Percentiles rank a stretch among this genome's conserved stretches.
Evolutionary conservation across 176 grass and related monocot genomes (phyloP).

Genomic region (Oryza rufipogon): DNA sequence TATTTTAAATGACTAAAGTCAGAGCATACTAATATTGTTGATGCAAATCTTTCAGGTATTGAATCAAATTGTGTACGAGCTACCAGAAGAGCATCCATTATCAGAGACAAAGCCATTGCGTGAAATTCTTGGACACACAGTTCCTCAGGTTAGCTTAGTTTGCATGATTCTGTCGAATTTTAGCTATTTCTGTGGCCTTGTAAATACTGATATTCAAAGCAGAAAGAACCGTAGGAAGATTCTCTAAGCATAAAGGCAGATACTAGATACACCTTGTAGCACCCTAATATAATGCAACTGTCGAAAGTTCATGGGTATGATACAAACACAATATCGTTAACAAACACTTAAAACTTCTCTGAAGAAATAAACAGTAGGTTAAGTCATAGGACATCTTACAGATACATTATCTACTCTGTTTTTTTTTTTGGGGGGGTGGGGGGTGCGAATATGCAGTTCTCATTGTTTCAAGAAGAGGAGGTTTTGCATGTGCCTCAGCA

Average conservation of each 20-base stretch:
- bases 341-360: not conserved
- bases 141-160: slow-evolving; percentile 70
- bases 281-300: too few relatives aligned
- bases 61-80: slow-evolving; percentile 91
- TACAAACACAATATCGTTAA: not conserved
- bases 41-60: slow-evolving; percentile 64
- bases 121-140: slow-evolving; percentile 91
- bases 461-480: not conserved
- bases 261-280: not conserved
- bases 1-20: not conserved
- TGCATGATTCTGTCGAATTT: slow-evolving; percentile 1
- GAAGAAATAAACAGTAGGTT: not conserved
- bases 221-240: not conserved
- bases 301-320: not conserved
- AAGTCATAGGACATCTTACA: not conserved
- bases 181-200: not conserved
- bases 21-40: slow-evolving; percentile 9
- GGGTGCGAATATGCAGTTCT: not conserved
- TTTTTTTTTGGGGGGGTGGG: not conserved
- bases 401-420: not conserved
- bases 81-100: slow-evolving; percentile 79
- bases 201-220: not conserved
- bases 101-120: slow-evolving; percentile 74
- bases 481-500: not conserved
- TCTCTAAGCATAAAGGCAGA: not conserved